phyloP scores from a whole-genome alignment of 2,329 filamentous ascomycete species.

The Exophiala calicioides region DNA sequence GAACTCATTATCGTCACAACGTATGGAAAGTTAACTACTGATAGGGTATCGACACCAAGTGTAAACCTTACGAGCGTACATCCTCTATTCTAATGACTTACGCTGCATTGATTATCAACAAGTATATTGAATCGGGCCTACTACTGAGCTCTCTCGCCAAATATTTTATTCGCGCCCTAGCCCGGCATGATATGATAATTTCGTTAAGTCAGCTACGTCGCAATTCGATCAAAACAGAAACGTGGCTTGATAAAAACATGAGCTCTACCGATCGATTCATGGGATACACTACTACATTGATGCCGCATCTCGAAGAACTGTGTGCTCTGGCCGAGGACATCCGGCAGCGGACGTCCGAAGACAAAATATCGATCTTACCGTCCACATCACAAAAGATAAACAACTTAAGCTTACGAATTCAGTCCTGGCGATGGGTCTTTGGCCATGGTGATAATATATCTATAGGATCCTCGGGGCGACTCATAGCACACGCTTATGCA shows the following conservation, averaged over 20 bases:
- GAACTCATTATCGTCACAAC: neutral
- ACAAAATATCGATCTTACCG: neutral
- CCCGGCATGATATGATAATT: conserved; percentile 4
- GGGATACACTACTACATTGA: neutral
- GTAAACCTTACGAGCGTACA: neutral
- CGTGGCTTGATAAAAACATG: neutral
- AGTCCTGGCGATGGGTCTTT: neutral
- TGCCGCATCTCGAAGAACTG: conserved; percentile 4
- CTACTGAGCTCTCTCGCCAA: neutral
- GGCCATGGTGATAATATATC: neutral
- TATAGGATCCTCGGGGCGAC: no score
- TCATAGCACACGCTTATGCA: neutral
- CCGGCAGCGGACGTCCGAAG: neutral
- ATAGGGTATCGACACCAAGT: neutral
- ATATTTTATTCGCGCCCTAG: conserved; percentile 6
- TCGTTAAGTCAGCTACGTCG: neutral
- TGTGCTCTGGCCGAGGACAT: conserved; percentile 2
- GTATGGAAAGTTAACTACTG: neutral
- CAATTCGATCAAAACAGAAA: neutral
- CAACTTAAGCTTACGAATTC: neutral
- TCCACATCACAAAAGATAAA: no score
- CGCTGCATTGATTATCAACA: neutral
- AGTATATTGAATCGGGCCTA: neutral
- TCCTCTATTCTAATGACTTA: neutral
- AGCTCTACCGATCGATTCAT: conserved; percentile 3